Percentiles rank a stretch among this genome's conserved stretches.
Conservation (phyloP, 257 asterid species). For the Leptodermis oblonga region DNA sequence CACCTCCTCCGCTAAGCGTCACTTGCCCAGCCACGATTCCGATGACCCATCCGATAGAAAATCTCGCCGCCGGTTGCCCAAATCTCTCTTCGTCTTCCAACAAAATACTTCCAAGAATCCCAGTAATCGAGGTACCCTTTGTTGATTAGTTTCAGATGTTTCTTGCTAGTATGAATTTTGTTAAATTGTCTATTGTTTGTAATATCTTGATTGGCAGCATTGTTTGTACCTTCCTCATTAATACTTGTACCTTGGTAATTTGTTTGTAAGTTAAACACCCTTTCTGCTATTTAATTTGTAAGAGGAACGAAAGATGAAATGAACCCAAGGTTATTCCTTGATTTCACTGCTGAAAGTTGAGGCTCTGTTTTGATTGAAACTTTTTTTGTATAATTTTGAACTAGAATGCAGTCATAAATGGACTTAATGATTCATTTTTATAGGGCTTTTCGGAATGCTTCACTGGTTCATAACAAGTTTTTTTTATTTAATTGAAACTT, state of each 20-base stretch:
- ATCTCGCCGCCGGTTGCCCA: conserved; percentile 67
- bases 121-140: conserved; percentile 27
- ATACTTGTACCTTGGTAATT: background rate
- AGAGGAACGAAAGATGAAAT: background rate
- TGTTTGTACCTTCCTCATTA: background rate
- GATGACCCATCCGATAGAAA: conserved; percentile 27
- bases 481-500: background rate
- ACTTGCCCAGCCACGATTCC: conserved; percentile 10
- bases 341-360: background rate
- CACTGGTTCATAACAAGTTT: background rate
- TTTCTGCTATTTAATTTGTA: background rate
- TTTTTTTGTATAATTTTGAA: background rate
- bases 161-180: background rate
- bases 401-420: background rate
- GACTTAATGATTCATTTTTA: background rate
- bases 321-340: background rate
- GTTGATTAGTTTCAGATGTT: background rate
- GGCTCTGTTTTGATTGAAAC: background rate
- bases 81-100: conserved; percentile 50
- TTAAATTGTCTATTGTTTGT: too few species aligned
- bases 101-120: conserved; percentile 31
- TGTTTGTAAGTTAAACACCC: too few species aligned
- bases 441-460: background rate
- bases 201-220: background rate
- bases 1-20: conserved; percentile 33